Evolutionary conservation across 192 early-diverging fungal species (phyloP), one percentile per base, ranked within the genome.

Genomic region (Rhizoclosmatium sp.): DNA sequence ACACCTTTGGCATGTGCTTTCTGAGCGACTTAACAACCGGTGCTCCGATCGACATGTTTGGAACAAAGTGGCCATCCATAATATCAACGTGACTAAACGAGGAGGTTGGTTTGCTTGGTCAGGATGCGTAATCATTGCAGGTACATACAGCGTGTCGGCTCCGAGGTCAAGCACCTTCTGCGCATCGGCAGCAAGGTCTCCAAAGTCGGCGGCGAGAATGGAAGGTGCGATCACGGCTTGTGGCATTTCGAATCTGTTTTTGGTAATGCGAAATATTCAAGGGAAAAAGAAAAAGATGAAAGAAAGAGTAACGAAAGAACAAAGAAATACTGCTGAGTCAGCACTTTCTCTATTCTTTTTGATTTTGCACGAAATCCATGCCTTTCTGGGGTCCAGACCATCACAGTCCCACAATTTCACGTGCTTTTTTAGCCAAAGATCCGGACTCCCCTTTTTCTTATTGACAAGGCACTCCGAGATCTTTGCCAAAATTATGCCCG

Each of bases 41-140:
- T 3, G 96, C 94, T 12, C 97, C 97, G 14, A 97, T 91, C 12
- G 97, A 97, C 49, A 99, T 85, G 86, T 99, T 99, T 65, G 97
- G 97, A 10, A 99, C 97, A 86, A 99, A 99, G 80, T 99, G 97
- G 7, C 97, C 93, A 79, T 95, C 95, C 97, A 99, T 97, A 16
- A 99, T 91, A 83, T 96, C 94, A 92, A 90, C 82, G 56, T 72
- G 70, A 21, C 70, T 72, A 44, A 2, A 65, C 31, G 39, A 85
- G 87, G 23, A 82, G 66, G 45, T 75, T 68, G 56, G 56, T 21
- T 16, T 21, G 14, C n/a, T 58, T 21, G 21, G 56, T 16, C 12
- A 14, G 0, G 56, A 58, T 31, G 31, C 31, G 31, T 31, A 31
- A 31, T 31, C 12, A 58, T 16, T 21, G 40, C 3, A 23, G 3